Conservation (phyloP, 257 asterid genomes). For the Buddleja alternifolia region DNA sequence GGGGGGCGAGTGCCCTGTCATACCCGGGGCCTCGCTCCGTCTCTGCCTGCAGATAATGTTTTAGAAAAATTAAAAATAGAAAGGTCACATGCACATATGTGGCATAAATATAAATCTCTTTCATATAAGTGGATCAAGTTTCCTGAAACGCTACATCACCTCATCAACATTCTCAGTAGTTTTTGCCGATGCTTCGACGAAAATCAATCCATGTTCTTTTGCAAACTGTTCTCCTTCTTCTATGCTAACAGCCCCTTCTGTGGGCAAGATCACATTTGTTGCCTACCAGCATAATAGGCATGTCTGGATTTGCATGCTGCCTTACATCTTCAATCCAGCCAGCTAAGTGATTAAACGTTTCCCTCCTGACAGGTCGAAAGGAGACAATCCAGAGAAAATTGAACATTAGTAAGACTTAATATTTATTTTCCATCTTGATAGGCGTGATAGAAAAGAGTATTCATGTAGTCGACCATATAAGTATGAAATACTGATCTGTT, state of each 20-base stretch:
- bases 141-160: slow-evolving; percentile 41
- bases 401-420: neutral
- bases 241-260: slow-evolving; percentile 66
- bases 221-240: slow-evolving; percentile 76
- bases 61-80: slow-evolving; percentile 18
- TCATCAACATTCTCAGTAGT: slow-evolving; percentile 70
- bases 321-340: slow-evolving; percentile 73
- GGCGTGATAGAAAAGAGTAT: neutral
- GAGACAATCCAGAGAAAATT: slow-evolving; percentile 21
- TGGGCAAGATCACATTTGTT: slow-evolving; percentile 68
- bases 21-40: too few species aligned
- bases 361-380: slow-evolving; percentile 50
- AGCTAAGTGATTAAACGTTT: slow-evolving; percentile 65
- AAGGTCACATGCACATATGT: neutral
- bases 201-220: slow-evolving; percentile 61
- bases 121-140: slow-evolving; percentile 2
- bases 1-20: too few species aligned
- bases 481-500: neutral
- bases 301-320: slow-evolving; percentile 67
- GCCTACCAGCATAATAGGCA: slow-evolving; percentile 62
- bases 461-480: neutral
- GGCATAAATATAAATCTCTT: neutral
- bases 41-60: slow-evolving; percentile 65
- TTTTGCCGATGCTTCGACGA: slow-evolving; percentile 76
- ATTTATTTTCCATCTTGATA: slow-evolving; percentile 4